Conservation (phyloP, 805 yeast genomes). For the Candida easanensis region DNA sequence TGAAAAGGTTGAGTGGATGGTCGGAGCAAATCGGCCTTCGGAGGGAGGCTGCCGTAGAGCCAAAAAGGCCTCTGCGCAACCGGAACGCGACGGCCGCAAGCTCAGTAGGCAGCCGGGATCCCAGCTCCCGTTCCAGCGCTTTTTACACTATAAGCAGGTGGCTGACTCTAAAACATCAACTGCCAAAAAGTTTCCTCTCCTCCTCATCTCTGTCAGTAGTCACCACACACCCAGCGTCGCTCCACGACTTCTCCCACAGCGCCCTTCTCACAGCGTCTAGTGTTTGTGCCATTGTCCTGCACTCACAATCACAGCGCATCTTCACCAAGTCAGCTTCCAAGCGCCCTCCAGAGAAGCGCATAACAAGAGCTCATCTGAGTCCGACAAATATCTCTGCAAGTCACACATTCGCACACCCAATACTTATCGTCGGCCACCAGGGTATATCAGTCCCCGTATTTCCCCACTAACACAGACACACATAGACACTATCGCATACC, state of each 20-base stretch:
- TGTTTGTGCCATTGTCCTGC: conserved; percentile 1
- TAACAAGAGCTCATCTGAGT: neutral
- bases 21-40: neutral
- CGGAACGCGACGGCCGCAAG: conserved; percentile 6
- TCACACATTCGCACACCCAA: neutral
- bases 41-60: neutral
- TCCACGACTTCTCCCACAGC: neutral
- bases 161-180: neutral
- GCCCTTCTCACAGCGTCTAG: neutral
- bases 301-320: neutral
- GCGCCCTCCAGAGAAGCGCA: too few relatives aligned
- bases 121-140: conserved; percentile 3
- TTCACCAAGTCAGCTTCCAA: too few relatives aligned
- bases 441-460: neutral
- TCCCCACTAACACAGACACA: neutral
- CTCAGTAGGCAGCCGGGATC: neutral
- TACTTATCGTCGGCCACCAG: neutral
- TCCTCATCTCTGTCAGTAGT: neutral
- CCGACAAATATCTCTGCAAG: neutral
- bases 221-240: neutral
- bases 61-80: conserved; percentile 4
- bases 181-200: neutral
- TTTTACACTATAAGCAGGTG: conserved; percentile 3
- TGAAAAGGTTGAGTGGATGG: neutral
- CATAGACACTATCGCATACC: too few relatives aligned